Percentiles rank a stretch among this genome's conserved stretches.
Evolutionary conservation across 1,139 yeast genomes (phyloP).

Genomic region (Blastobotrys proliferans): DNA sequence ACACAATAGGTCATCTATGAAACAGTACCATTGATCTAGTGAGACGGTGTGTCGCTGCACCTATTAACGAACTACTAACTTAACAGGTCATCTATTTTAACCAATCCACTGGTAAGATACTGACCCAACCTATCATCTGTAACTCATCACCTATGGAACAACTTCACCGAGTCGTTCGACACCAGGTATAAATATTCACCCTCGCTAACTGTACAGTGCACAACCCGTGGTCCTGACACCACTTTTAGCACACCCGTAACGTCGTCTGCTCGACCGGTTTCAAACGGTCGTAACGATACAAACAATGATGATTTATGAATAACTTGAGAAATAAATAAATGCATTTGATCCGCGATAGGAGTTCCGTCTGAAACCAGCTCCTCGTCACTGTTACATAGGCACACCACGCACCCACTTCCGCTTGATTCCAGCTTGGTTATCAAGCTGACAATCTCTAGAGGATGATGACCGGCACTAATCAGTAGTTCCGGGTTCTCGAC

Average conservation of each 20-base stretch:
- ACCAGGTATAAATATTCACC: slow-evolving; percentile 63
- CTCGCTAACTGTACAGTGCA: slow-evolving; percentile 42
- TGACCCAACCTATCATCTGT: no score
- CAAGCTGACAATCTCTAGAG: slow-evolving; percentile 11
- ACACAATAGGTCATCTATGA: not conserved
- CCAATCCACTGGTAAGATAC: not conserved
- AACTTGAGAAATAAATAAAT: slow-evolving; percentile 47
- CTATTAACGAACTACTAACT: not conserved
- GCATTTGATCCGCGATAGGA: slow-evolving; percentile 34
- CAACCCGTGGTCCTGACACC: slow-evolving; percentile 47
- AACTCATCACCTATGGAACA: slow-evolving; percentile 41
- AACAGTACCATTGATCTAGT: not conserved
- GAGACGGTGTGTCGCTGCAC: not conserved
- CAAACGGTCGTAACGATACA: slow-evolving; percentile 57
- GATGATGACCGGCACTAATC: slow-evolving; percentile 14
- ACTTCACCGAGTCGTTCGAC: slow-evolving; percentile 39
- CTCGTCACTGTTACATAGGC: slow-evolving; percentile 38
- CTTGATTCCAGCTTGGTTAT: slow-evolving; percentile 7
- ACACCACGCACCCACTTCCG: slow-evolving; percentile 26
- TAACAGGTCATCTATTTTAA: not conserved
- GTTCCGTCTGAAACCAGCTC: slow-evolving; percentile 37
- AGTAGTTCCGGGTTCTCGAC: slow-evolving; percentile 41
- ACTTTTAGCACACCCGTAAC: slow-evolving; percentile 69
- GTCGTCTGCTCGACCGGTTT: slow-evolving; percentile 80
- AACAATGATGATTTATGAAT: slow-evolving; percentile 49